A percentile compares a stretch with the other conserved stretches of the same genome.
These are phyloP conservation scores for Debaryomyces hansenii DNA, from an alignment of 805 yeast genomes.

Conservation along the genomic window DNA sequence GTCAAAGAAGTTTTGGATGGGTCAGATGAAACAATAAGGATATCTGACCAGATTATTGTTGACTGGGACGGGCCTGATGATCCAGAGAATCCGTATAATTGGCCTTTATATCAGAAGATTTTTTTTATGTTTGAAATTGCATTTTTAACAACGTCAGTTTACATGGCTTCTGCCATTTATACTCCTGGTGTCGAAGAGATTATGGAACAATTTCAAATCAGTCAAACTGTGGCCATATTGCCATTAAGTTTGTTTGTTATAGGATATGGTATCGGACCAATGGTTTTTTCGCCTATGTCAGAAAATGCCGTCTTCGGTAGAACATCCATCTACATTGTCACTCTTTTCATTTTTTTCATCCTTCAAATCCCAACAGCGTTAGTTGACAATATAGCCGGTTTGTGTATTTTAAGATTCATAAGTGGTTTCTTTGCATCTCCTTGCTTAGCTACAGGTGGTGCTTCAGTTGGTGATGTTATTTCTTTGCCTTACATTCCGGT, in stretches of 20 bases:
- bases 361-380: conserved; percentile 60
- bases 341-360: conserved; percentile 48
- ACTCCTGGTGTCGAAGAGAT: conserved; percentile 52
- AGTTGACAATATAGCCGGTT: conserved; percentile 45
- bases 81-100: conserved; percentile 56
- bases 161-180: conserved; percentile 57
- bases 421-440: conserved; percentile 55
- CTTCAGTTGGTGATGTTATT: conserved; percentile 48
- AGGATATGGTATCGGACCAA: conserved; percentile 64
- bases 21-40: not conserved
- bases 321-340: conserved; percentile 46
- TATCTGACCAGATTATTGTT: conserved; percentile 11
- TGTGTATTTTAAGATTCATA: conserved; percentile 48
- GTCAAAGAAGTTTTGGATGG: not conserved
- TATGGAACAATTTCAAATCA: conserved; percentile 45
- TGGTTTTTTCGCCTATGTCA: conserved; percentile 58
- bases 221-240: conserved; percentile 45
- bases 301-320: conserved; percentile 57
- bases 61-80: conserved; percentile 47
- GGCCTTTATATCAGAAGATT: conserved; percentile 46
- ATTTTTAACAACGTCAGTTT: conserved; percentile 50
- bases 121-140: conserved; percentile 40
- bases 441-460: conserved; percentile 54
- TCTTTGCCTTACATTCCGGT: conserved; percentile 37
- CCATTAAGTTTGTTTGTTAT: conserved; percentile 56